Base-by-base conservation (phyloP, 177 flowering plant species). In the Vitis hybrid region DNA sequence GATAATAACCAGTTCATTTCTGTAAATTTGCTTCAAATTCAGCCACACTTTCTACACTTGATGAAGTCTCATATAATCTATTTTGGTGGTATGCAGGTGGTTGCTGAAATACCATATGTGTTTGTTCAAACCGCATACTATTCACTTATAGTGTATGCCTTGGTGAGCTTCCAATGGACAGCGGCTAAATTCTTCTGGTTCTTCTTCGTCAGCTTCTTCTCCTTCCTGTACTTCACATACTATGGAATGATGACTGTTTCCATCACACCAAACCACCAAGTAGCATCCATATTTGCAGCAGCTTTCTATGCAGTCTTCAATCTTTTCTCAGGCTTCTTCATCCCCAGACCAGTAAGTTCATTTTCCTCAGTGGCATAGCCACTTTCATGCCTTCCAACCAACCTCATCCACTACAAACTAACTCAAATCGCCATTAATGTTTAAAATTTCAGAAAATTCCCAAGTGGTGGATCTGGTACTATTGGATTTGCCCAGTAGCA, bases 211-310 rank as follows among this genome's bases (percentile, higher is more conserved):
- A 76, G 68, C 68, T 90, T 87, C 84, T 89, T 91, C 83, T 78
- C 98, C 59, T 86, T 91, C 80, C 89, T 90, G 20, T 93, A 90
- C 84, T 93, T 91, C 83, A 91, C 97, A 13, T 93, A 87, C 82
- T 93, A 90, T 17, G 98, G 98, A 22, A 93, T 93, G 98, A 84
- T 93, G 97, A 84, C 93, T 2, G 93, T 92, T 33, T 77, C 93
- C 65, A 72, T 92, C 77, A 89, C 92, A 24, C 95, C 95, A 38
- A 92, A 86, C 75, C 89, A 82, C 68, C 89, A 90, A 77, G 80
- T 89, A 52, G 93, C 93, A 47, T 73, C 97, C 3, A 77, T 88
- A 33, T 82, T 89, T 69, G 91, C 97, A 3, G 83, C 88, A 66
- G 83, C 92, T 19, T 86, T 92, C 75, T 92, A 81, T 59, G 65